These are phyloP conservation scores for Prinsepia uniflora DNA, from an alignment of 306 rosid genomes.

Conservation along the genomic window DNA sequence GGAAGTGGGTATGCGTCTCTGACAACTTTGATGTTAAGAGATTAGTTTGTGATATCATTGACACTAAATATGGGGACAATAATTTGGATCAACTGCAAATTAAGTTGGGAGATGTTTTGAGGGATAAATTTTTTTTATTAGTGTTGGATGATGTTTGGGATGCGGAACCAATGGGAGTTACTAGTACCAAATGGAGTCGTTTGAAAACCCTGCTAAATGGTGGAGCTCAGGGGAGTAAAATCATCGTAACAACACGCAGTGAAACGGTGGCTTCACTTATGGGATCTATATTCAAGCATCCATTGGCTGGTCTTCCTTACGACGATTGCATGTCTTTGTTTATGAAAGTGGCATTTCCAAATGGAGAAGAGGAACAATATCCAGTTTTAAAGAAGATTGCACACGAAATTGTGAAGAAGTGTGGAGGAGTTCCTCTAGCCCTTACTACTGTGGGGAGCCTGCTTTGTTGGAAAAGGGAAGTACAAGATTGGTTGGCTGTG, in stretches of 20 bases:
- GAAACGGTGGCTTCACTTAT: too few species aligned
- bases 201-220: not conserved
- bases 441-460: conserved; percentile 19
- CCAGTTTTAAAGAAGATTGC: conserved; percentile 12
- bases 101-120: conserved; percentile 3
- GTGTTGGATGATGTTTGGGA: conserved; percentile 28
- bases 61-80: not conserved
- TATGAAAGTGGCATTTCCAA: conserved; percentile 23
- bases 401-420: conserved; percentile 24
- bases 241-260: conserved; percentile 16
- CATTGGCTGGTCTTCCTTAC: not conserved
- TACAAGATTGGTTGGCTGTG: not conserved
- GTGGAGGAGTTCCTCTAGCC: conserved; percentile 31
- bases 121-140: conserved; percentile 22
- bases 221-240: conserved; percentile 20
- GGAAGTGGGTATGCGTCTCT: not conserved
- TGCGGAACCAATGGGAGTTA: not conserved
- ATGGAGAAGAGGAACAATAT: not conserved
- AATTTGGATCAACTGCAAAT: not conserved
- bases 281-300: too few species aligned
- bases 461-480: not conserved
- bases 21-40: not conserved
- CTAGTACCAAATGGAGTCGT: not conserved
- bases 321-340: conserved; percentile 20
- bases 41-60: conserved; percentile 8